phyloP scores from a whole-genome alignment of 345 rosid genomes.

The Lenwebbia sp. region DNA sequence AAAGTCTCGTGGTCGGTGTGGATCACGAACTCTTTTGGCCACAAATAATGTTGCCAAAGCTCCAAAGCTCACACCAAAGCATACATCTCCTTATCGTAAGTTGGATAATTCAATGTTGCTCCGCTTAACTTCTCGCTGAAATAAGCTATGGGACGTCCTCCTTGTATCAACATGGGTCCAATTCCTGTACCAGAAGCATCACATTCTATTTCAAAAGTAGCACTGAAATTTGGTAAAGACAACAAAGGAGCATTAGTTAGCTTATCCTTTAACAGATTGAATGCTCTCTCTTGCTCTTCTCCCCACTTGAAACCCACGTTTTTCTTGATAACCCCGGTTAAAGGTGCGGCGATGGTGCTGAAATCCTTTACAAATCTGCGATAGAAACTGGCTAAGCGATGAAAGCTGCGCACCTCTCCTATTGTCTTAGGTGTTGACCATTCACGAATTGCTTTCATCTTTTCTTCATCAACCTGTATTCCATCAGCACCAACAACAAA shows the following conservation, averaged over 20 bases:
- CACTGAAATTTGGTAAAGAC: too few species aligned
- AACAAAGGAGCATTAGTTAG: not conserved
- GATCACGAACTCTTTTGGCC: too few species aligned
- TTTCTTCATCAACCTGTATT: not conserved
- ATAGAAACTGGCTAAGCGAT: not conserved
- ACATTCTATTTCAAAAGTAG: too few species aligned
- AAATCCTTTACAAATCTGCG: not conserved
- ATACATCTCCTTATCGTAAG: too few species aligned
- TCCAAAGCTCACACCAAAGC: too few species aligned
- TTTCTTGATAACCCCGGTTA: not conserved
- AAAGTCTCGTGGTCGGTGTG: too few species aligned
- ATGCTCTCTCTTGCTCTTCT: not conserved
- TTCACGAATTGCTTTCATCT: not conserved
- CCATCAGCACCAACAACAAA: not conserved
- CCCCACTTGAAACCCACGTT: not conserved
- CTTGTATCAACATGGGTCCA: too few species aligned
- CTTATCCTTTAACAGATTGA: not conserved
- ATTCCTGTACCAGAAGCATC: too few species aligned
- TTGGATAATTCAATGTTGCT: too few species aligned
- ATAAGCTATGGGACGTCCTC: too few species aligned
- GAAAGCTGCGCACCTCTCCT: not conserved
- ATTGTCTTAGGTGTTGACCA: not conserved
- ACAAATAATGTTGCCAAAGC: too few species aligned
- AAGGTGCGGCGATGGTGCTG: not conserved
- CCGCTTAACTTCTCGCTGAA: too few species aligned